These are phyloP conservation scores for Glycine tomentella DNA, from an alignment of 306 rosid genomes.

Conservation along the genomic window DNA sequence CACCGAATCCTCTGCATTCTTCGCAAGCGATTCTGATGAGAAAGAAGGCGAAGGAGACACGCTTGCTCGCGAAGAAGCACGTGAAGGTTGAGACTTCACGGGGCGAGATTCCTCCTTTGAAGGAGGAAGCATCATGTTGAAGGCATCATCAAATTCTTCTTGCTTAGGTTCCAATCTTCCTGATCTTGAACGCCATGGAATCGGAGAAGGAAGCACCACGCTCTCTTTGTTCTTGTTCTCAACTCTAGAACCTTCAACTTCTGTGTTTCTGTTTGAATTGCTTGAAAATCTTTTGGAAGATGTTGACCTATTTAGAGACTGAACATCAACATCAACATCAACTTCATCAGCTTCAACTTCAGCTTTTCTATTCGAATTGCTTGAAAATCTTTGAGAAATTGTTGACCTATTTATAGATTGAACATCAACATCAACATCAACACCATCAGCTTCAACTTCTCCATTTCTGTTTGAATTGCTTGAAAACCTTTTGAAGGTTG, in stretches of 20 bases:
- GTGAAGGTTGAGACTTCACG: slow-evolving; percentile 50
- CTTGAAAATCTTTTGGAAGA: slow-evolving; percentile 57
- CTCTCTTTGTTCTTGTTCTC: slow-evolving; percentile 52
- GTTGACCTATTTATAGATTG: not conserved
- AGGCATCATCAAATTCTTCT: slow-evolving; percentile 48
- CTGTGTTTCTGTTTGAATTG: slow-evolving; percentile 49
- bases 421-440: not conserved
- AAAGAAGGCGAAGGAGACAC: too few relatives aligned
- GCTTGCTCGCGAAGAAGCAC: slow-evolving; percentile 48
- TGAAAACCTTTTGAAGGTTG: slow-evolving; percentile 57
- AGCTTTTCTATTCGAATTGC: slow-evolving; percentile 38
- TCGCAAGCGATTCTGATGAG: slow-evolving; percentile 66
- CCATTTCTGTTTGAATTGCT: slow-evolving; percentile 49
- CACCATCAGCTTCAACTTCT: slow-evolving; percentile 46
- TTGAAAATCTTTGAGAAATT: slow-evolving; percentile 59
- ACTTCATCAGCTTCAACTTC: too few relatives aligned
- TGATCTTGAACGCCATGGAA: slow-evolving; percentile 91
- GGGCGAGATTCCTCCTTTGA: slow-evolving; percentile 48
- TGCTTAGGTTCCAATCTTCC: slow-evolving; percentile 65
- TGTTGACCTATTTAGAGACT: not conserved
- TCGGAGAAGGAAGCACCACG: slow-evolving; percentile 83
- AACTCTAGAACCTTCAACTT: slow-evolving; percentile 45
- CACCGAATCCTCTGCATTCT: slow-evolving; percentile 63
- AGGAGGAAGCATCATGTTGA: not conserved
- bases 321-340: not conserved